Conservation (phyloP, 1,139 yeast genomes). For the Zygoascus sp. region DNA sequence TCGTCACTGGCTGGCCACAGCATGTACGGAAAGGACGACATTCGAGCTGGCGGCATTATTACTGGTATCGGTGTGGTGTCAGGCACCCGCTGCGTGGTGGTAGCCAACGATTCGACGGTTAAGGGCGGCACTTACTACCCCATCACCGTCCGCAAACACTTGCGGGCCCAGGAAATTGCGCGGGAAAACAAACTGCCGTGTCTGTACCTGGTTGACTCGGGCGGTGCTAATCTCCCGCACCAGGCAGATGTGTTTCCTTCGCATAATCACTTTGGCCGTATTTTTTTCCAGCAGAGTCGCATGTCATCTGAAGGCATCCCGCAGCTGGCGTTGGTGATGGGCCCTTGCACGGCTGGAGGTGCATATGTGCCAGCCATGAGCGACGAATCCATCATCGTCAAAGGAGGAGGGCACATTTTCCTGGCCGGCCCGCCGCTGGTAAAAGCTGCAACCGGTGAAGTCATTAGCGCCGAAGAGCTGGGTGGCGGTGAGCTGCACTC, state of each 20-base stretch:
- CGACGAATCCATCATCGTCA: constrained; percentile 36
- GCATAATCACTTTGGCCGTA: constrained; percentile 36
- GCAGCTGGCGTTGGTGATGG: constrained; percentile 34
- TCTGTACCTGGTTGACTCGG: constrained; percentile 34
- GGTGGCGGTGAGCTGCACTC: constrained; percentile 39
- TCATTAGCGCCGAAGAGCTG: constrained; percentile 34
- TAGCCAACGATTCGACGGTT: constrained; percentile 36
- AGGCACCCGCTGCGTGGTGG: constrained; percentile 33
- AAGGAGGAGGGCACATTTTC: constrained; percentile 36
- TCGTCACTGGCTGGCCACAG: constrained; percentile 33
- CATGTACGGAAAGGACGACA: constrained; percentile 32
- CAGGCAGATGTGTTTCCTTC: constrained; percentile 38
- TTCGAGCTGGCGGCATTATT: constrained; percentile 36
- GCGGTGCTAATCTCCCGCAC: constrained; percentile 38
- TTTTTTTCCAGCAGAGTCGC: constrained; percentile 35
- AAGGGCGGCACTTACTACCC: constrained; percentile 38
- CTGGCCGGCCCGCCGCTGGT: constrained; percentile 38
- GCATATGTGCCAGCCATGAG: constrained; percentile 39
- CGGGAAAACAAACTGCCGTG: constrained; percentile 34
- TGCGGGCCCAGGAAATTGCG: constrained; percentile 36
- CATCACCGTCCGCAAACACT: constrained; percentile 36
- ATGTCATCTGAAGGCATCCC: constrained; percentile 35
- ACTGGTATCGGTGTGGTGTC: constrained; percentile 35
- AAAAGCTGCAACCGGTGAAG: constrained; percentile 38
- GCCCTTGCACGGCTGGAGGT: constrained; percentile 40